phyloP scores from a whole-genome alignment of 768 basidiomycete species.

The Podaxis sp. region DNA sequence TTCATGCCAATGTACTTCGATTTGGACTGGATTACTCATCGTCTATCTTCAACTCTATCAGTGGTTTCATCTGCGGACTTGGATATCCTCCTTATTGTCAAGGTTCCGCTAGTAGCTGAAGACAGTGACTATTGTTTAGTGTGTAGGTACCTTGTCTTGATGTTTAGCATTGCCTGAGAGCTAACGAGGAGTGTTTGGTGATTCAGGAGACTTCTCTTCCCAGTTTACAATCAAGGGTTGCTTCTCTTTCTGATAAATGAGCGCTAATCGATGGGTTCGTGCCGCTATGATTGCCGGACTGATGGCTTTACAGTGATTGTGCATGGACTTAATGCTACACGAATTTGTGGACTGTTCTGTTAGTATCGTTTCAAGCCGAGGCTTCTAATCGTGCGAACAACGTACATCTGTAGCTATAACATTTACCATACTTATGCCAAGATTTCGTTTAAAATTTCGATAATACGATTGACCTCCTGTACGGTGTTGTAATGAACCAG shows the following conservation, averaged over 20 bases:
- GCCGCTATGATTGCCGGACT: slow-evolving; percentile 26
- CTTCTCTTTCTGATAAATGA: not conserved
- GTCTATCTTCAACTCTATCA: slow-evolving; percentile 2
- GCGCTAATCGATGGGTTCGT: slow-evolving; percentile 26
- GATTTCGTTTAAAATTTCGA: not conserved
- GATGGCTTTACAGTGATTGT: slow-evolving; percentile 37
- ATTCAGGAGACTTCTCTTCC: slow-evolving; percentile 28
- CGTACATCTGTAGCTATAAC: slow-evolving; percentile 37
- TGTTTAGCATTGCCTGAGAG: not conserved
- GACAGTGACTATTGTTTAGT: slow-evolving; percentile 37
- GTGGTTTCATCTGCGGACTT: slow-evolving; percentile 35
- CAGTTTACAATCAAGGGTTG: not conserved
- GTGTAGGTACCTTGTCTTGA: slow-evolving; percentile 31
- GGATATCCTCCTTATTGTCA: slow-evolving; percentile 34
- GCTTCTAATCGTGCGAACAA: slow-evolving; percentile 39
- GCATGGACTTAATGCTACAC: not conserved
- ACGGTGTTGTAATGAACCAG: slow-evolving; percentile 4
- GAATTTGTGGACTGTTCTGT: slow-evolving; percentile 30
- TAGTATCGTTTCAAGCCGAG: slow-evolving; percentile 52
- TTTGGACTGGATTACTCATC: not conserved
- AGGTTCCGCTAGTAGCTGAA: slow-evolving; percentile 33
- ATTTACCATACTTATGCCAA: not conserved
- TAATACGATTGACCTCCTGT: not conserved
- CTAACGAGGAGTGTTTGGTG: slow-evolving; percentile 28
- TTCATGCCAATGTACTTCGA: not conserved